Percentiles rank a stretch among this genome's conserved stretches.
Conservation (phyloP, 306 rosid species). For the Dryas drummondii region DNA sequence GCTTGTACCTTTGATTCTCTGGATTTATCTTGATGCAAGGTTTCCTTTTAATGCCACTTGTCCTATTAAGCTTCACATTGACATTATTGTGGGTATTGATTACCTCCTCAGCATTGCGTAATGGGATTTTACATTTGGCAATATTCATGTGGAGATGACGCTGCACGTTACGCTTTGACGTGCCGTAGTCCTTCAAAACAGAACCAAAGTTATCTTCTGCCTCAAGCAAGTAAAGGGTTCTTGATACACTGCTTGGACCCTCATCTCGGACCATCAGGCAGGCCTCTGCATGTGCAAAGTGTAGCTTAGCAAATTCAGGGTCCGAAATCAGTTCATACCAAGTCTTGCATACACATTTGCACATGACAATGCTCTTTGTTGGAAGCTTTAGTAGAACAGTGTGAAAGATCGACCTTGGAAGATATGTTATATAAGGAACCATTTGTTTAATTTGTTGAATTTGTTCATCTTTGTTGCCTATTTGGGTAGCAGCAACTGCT, state of each 20-base stretch:
- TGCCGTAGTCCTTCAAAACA: background rate
- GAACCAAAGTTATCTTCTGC: conserved; percentile 5
- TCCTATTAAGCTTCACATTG: background rate
- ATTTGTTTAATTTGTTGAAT: background rate
- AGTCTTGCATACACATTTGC: conserved; percentile 26
- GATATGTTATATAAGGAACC: background rate
- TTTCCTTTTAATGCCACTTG: background rate
- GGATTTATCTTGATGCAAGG: background rate
- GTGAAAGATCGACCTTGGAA: background rate
- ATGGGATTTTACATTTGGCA: conserved; percentile 29
- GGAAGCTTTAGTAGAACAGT: conserved; percentile 14
- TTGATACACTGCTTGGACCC: background rate
- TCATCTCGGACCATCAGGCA: conserved; percentile 5
- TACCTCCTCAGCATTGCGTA: conserved; percentile 17
- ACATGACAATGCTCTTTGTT: conserved; percentile 22
- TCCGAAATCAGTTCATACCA: conserved; percentile 27
- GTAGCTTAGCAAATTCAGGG: conserved; percentile 22
- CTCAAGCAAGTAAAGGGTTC: conserved; percentile 20
- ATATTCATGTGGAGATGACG: background rate
- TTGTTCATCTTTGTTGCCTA: background rate
- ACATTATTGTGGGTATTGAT: background rate
- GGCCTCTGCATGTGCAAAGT: background rate
- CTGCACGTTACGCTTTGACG: background rate
- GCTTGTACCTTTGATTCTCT: background rate
- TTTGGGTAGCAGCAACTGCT: background rate